Conservation (phyloP, 805 yeast genomes). For the Wickerhamiella brachini region DNA sequence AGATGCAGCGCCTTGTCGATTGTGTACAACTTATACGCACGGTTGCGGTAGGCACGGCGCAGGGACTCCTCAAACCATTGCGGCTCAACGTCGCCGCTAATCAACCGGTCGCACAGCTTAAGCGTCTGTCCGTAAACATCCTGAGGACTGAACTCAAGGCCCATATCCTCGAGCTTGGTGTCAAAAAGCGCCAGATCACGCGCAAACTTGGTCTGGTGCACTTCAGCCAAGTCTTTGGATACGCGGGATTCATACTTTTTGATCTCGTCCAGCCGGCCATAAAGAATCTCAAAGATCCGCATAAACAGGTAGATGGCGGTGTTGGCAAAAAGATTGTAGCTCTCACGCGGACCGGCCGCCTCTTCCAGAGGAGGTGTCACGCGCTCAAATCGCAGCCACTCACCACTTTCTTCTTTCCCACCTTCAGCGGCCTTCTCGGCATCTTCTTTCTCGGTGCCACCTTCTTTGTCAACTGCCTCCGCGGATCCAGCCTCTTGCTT, state of each 20-base stretch:
- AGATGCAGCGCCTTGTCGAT: constrained; percentile 84
- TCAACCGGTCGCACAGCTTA: constrained; percentile 54
- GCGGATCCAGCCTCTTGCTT: no score
- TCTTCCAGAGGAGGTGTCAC: constrained; percentile 14
- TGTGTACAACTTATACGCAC: constrained; percentile 85
- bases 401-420: constrained; percentile 4
- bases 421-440: constrained; percentile 7
- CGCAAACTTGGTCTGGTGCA: constrained; percentile 46
- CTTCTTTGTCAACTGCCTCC: no score
- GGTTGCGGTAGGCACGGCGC: constrained; percentile 88
- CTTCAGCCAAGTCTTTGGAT: constrained; percentile 49
- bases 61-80: constrained; percentile 91
- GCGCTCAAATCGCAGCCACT: constrained; percentile 18
- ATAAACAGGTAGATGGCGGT: constrained; percentile 79
- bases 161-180: constrained; percentile 68
- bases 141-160: constrained; percentile 41
- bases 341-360: constrained; percentile 24
- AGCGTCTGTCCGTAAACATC: constrained; percentile 59
- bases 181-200: constrained; percentile 71
- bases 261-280: constrained; percentile 65
- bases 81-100: constrained; percentile 85
- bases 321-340: constrained; percentile 72
- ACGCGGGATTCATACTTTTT: constrained; percentile 60
- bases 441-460: constrained; percentile 1
- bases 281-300: constrained; percentile 71